phyloP scores from a whole-genome alignment of 1,284 basidiomycete species.

The Trametes versicolor region DNA sequence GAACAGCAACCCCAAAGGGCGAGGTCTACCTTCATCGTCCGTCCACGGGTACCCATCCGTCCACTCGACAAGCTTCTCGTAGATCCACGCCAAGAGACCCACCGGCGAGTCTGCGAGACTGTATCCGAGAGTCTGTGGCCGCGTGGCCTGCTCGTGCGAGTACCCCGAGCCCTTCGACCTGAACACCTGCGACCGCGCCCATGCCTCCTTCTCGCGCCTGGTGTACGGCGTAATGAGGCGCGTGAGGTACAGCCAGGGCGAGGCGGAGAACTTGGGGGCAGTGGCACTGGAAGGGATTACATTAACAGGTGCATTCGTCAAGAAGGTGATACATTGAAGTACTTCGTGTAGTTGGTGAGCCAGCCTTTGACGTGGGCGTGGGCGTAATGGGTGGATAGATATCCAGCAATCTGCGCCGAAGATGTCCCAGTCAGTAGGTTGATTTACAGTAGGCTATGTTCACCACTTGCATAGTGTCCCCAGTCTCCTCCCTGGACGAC shows the following conservation, averaged over 20 bases:
- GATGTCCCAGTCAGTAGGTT: slow-evolving; percentile 23
- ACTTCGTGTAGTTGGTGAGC: slow-evolving; percentile 26
- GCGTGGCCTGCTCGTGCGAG: slow-evolving; percentile 43
- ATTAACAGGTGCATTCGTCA: neutral
- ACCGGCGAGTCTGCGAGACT: slow-evolving; percentile 65
- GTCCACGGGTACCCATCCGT: slow-evolving; percentile 61
- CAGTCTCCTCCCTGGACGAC: slow-evolving; percentile 60
- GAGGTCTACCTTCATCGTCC: slow-evolving; percentile 62
- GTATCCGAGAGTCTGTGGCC: slow-evolving; percentile 55
- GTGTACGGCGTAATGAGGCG: slow-evolving; percentile 18
- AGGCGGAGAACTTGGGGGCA: neutral
- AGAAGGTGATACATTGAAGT: neutral
- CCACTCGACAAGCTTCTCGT: slow-evolving; percentile 65
- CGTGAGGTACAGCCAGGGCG: slow-evolving; percentile 18
- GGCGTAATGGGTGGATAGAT: slow-evolving; percentile 18
- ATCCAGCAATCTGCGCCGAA: slow-evolving; percentile 17
- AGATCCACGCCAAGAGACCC: slow-evolving; percentile 68
- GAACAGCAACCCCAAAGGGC: no score
- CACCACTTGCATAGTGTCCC: slow-evolving; percentile 50
- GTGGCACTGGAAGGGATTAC: neutral
- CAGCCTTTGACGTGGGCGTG: slow-evolving; percentile 24
- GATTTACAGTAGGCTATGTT: slow-evolving; percentile 31
- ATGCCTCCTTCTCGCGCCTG: slow-evolving; percentile 1
- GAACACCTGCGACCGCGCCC: slow-evolving; percentile 22
- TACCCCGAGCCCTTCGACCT: slow-evolving; percentile 43